A percentile compares a stretch with the other conserved stretches of the same genome.
Conservation (phyloP, 2,329 filamentous ascomycete species). For the Fusarium siculi region DNA sequence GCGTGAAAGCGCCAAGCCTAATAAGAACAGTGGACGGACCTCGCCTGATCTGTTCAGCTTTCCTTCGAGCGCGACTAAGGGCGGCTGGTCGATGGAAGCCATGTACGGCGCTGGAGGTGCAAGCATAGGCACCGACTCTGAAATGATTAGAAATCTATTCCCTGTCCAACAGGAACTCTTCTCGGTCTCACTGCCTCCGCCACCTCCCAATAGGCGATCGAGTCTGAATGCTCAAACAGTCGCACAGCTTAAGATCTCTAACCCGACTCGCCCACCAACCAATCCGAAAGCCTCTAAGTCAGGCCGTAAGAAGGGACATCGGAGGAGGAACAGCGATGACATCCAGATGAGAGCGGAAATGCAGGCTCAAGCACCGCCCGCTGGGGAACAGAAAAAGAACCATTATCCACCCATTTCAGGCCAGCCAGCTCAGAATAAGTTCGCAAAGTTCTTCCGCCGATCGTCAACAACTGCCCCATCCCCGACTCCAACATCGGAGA, state of each 20-base stretch:
- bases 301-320: conserved; percentile 30
- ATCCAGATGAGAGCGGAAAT: conserved; percentile 41
- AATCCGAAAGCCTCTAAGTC: conserved; percentile 32
- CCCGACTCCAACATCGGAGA: conserved; percentile 13
- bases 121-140: conserved; percentile 45
- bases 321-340: conserved; percentile 48
- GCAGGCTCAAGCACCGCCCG: conserved; percentile 37
- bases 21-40: conserved; percentile 40
- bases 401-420: conserved; percentile 63
- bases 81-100: conserved; percentile 59
- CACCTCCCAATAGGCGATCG: conserved; percentile 63
- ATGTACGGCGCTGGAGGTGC: conserved; percentile 55
- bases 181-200: conserved; percentile 53
- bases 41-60: conserved; percentile 68
- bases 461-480: conserved; percentile 53
- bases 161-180: conserved; percentile 54
- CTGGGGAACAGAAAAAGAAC: conserved; percentile 49
- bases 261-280: conserved; percentile 32
- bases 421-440: conserved; percentile 56
- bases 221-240: conserved; percentile 63
- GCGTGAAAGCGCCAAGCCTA: conserved; percentile 61
- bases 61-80: conserved; percentile 51
- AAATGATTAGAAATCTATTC: conserved; percentile 60
- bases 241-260: conserved; percentile 29
- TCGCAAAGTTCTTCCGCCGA: conserved; percentile 64